Conservation (phyloP, 805 yeast species). For the Yarrowia sp. region DNA sequence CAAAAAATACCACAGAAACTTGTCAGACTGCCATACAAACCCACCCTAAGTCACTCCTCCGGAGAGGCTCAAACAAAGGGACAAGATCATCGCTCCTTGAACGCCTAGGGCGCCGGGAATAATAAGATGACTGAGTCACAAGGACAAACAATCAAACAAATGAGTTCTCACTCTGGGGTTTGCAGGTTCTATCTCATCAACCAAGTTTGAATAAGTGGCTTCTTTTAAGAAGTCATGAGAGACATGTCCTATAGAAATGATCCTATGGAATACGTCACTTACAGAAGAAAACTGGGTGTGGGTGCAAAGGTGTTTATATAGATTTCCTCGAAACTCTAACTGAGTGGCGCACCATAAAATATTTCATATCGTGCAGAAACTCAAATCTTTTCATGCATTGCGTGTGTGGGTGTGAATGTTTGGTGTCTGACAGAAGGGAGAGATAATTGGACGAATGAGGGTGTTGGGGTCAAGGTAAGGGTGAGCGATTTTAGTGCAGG, state of each 20-base stretch:
- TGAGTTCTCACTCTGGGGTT: slow-evolving; percentile 86
- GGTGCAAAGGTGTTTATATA: slow-evolving; percentile 10
- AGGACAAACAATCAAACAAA: slow-evolving; percentile 72
- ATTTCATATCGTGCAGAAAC: background rate
- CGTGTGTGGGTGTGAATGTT: too few species aligned
- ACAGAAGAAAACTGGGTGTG: slow-evolving; percentile 50
- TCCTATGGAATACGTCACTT: slow-evolving; percentile 98
- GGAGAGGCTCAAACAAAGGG: slow-evolving; percentile 86
- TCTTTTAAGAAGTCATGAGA: slow-evolving; percentile 97
- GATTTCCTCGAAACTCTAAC: background rate
- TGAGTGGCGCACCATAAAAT: background rate
- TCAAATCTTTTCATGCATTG: background rate
- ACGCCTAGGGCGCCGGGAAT: slow-evolving; percentile 41
- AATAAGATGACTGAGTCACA: slow-evolving; percentile 40
- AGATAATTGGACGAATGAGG: background rate
- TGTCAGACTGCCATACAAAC: slow-evolving; percentile 99
- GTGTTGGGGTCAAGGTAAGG: background rate
- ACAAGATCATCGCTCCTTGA: slow-evolving; percentile 98
- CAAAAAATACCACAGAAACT: slow-evolving; percentile 52
- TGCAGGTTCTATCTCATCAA: slow-evolving; percentile 94
- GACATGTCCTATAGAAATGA: slow-evolving; percentile 99
- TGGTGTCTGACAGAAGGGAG: too few species aligned
- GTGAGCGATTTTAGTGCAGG: background rate
- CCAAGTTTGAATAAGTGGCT: slow-evolving; percentile 99
- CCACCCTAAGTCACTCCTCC: slow-evolving; percentile 92